These are phyloP conservation scores for Fusarium begoniae DNA, from an alignment of 2,329 filamentous ascomycete genomes.

Conservation along the genomic window DNA sequence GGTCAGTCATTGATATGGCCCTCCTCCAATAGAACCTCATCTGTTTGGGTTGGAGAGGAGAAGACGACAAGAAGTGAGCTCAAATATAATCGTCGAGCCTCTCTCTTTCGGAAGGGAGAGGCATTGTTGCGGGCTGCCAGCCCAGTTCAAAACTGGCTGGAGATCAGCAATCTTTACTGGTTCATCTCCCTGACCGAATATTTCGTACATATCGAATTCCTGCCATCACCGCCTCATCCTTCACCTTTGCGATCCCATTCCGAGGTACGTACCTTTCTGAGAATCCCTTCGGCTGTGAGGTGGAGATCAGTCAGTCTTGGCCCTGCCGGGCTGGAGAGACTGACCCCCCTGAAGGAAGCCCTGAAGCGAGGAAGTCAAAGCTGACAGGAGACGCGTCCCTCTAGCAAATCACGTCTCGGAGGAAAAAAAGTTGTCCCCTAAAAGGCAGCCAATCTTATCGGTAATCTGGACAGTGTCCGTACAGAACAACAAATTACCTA, in stretches of 20 bases:
- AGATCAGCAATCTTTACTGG: constrained; percentile 4
- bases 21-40: constrained; percentile 28
- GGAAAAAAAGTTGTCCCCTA: constrained; percentile 15
- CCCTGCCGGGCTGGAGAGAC: constrained; percentile 10
- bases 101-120: constrained; percentile 25
- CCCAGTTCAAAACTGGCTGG: constrained; percentile 18
- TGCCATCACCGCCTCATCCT: background rate
- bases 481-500: background rate
- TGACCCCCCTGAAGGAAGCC: background rate
- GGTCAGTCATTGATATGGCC: constrained; percentile 26
- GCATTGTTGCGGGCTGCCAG: constrained; percentile 24
- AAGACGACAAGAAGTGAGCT: constrained; percentile 5
- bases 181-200: background rate
- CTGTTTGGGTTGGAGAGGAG: constrained; percentile 35
- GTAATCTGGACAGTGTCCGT: constrained; percentile 13
- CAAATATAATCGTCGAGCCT: constrained; percentile 11
- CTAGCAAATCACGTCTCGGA: constrained; percentile 30
- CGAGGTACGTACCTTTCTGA: constrained; percentile 20
- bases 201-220: constrained; percentile 6
- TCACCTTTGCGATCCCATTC: background rate
- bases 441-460: constrained; percentile 27
- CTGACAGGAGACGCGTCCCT: constrained; percentile 23
- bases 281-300: constrained; percentile 2
- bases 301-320: constrained; percentile 18
- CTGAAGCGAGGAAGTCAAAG: constrained; percentile 5